phyloP scores from a whole-genome alignment of 129 eudicot genomes.

The Daucus carota region DH1_v3.0 NC_030381.2:26527501-26528000 shows the following conservation, averaged over 20 bases:
- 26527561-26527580: slow-evolving; percentile 93
- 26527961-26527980: neutral
- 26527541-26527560: slow-evolving; percentile 91
- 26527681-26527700: neutral
- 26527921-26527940: neutral
- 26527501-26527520: neutral
- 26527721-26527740: neutral
- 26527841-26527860: neutral
- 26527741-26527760: slow-evolving; percentile 36
- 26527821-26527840: neutral
- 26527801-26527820: slow-evolving; percentile 45
- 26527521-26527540: slow-evolving; percentile 82
- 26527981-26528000: neutral
- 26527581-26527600: slow-evolving; percentile 13
- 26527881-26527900: neutral
- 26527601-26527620: neutral
- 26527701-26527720: neutral
- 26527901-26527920: neutral
- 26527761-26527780: slow-evolving; percentile 98
- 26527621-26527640: neutral
- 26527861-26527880: neutral
- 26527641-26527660: neutral
- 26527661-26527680: neutral
- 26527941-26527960: neutral
- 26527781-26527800: slow-evolving; percentile 93